These are phyloP conservation scores for Aureobasidium pullulans DNA, from an alignment of 2,329 filamentous ascomycete genomes.

Conservation along the genomic window DNA sequence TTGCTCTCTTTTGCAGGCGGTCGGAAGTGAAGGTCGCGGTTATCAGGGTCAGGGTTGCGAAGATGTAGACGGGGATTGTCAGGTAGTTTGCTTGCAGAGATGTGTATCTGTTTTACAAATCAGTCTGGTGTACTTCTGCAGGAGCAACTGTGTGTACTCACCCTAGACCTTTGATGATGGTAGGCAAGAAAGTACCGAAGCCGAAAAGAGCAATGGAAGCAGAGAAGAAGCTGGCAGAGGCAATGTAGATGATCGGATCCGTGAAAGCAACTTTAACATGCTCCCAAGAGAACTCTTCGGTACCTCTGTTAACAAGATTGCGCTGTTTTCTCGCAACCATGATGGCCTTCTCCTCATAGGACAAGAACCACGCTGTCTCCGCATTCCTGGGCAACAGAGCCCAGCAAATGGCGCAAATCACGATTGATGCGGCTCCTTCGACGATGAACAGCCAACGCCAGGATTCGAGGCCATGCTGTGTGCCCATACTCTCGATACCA, in stretches of 20 bases:
- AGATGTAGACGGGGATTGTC: conserved; percentile 31
- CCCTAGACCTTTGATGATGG: conserved; percentile 31
- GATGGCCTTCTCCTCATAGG: conserved; percentile 16
- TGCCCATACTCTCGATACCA: conserved; percentile 24
- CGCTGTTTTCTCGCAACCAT: conserved; percentile 25
- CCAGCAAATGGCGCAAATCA: conserved; percentile 16
- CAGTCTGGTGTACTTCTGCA: not conserved
- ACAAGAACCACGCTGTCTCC: conserved; percentile 25
- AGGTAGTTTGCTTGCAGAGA: conserved; percentile 27
- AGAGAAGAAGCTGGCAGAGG: conserved; percentile 27
- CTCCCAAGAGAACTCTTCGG: conserved; percentile 25
- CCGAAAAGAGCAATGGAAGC: conserved; percentile 28
- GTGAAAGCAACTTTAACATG: conserved; percentile 26
- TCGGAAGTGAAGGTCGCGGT: conserved; percentile 11
- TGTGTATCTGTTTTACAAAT: conserved; percentile 14
- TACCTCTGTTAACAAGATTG: conserved; percentile 25
- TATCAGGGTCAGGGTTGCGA: conserved; percentile 17
- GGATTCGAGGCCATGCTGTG: conserved; percentile 19
- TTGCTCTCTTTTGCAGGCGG: conserved; percentile 22
- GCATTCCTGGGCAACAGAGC: conserved; percentile 21
- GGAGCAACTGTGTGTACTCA: conserved; percentile 4
- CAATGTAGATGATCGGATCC: conserved; percentile 27
- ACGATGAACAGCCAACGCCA: conserved; percentile 20
- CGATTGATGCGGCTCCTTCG: conserved; percentile 13
- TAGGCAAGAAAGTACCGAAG: conserved; percentile 30